Conservation (phyloP, 1,284 basidiomycete genomes). For the Pulveroboletus sp. region DNA sequence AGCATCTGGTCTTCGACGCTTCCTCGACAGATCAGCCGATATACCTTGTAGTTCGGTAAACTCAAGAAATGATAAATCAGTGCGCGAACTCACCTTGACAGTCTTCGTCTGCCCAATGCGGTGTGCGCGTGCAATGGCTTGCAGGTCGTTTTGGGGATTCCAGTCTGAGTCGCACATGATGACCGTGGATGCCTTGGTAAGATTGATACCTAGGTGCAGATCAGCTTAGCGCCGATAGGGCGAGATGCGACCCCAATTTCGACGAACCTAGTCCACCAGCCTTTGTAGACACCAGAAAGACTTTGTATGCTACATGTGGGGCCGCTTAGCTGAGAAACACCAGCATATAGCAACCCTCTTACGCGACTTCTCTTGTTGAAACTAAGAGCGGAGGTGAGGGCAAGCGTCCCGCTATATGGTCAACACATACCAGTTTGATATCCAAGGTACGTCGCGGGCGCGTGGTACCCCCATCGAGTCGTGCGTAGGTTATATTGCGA, state of each 20-base stretch:
- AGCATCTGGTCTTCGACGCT: conserved; percentile 71
- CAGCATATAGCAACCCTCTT: conserved; percentile 31
- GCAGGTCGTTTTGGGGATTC: conserved; percentile 85
- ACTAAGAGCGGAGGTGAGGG: conserved; percentile 38
- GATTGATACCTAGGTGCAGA: conserved; percentile 60
- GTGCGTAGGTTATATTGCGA: conserved; percentile 72
- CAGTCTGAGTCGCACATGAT: conserved; percentile 76
- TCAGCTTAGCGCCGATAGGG: not conserved
- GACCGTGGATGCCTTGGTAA: conserved; percentile 81
- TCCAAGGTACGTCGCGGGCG: conserved; percentile 56
- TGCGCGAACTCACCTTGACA: conserved; percentile 59
- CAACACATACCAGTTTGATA: conserved; percentile 50
- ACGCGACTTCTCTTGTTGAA: conserved; percentile 60
- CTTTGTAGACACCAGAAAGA: conserved; percentile 81
- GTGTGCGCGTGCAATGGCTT: conserved; percentile 85
- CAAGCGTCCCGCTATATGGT: not conserved
- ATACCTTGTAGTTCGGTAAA: conserved; percentile 43
- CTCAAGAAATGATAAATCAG: not conserved
- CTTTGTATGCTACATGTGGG: conserved; percentile 65
- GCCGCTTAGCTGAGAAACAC: conserved; percentile 22
- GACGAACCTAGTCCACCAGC: conserved; percentile 80
- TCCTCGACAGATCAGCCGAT: conserved; percentile 54
- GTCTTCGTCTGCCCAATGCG: conserved; percentile 80
- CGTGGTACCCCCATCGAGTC: conserved; percentile 68
- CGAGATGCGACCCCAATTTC: not conserved